phyloP scores from a whole-genome alignment of 78 protist genomes.

The Tieghemostelium lacteum region DNA sequence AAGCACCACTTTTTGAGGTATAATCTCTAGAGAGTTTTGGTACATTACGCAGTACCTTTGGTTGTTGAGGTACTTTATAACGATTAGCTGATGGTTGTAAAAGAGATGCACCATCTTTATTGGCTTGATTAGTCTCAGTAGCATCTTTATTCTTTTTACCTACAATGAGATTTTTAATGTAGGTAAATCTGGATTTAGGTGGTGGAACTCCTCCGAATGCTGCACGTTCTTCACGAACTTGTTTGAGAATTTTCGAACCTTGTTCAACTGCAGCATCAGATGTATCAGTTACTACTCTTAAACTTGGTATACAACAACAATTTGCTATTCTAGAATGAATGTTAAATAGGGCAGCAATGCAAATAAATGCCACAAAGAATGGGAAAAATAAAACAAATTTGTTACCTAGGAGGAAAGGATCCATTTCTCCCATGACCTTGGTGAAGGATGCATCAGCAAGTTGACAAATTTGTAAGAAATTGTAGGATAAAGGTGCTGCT shows the following conservation, averaged over 20 bases:
- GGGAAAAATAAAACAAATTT: conserved; percentile 45
- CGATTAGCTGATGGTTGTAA: background rate
- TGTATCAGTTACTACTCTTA: conserved; percentile 44
- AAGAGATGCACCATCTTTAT: conserved; percentile 23
- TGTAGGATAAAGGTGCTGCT: conserved; percentile 64
- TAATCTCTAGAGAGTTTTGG: conserved; percentile 42
- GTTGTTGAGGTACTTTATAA: conserved; percentile 11
- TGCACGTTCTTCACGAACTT: conserved; percentile 38
- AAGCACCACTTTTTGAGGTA: conserved; percentile 23
- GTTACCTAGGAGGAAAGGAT: conserved; percentile 35
- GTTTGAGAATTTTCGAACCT: conserved; percentile 38
- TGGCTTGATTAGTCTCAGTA: background rate
- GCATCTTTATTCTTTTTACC: background rate
- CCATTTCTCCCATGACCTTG: conserved; percentile 55
- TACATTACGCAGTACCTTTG: conserved; percentile 1
- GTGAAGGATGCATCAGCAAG: background rate
- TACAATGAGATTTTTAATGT: conserved; percentile 27
- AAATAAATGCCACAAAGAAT: conserved; percentile 38
- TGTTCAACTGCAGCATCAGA: conserved; percentile 56
- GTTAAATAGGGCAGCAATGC: conserved; percentile 23
- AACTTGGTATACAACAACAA: conserved; percentile 31
- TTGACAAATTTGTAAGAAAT: conserved; percentile 57
- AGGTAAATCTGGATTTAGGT: conserved; percentile 20
- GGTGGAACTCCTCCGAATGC: conserved; percentile 56
- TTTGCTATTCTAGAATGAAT: conserved; percentile 48